Conservation (phyloP, 441 rosid species). For the Omphalea diandra region DNA sequence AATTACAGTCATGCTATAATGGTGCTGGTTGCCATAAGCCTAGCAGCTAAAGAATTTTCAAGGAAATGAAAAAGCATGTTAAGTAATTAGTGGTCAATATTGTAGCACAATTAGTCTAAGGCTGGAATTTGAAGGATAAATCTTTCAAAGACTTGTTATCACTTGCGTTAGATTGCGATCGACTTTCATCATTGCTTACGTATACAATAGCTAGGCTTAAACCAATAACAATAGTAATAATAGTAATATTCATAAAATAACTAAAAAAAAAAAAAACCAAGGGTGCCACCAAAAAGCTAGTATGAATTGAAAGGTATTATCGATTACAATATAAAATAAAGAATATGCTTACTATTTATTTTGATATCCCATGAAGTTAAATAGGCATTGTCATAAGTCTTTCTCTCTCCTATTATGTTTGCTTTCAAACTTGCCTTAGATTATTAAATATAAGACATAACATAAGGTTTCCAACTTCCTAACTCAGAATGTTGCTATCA, state of each 20-base stretch:
- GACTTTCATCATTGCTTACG: constrained; percentile 51
- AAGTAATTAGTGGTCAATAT: constrained; percentile 26
- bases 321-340: neutral
- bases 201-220: constrained; percentile 4
- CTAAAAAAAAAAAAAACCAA: neutral
- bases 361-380: neutral
- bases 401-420: constrained; percentile 1
- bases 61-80: no score
- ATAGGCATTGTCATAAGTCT: neutral
- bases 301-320: constrained; percentile 12
- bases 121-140: neutral
- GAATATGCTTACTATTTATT: neutral
- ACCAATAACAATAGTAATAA: no score
- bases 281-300: constrained; percentile 13
- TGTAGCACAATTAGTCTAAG: constrained; percentile 22
- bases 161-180: constrained; percentile 24
- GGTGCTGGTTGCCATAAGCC: no score
- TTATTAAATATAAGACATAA: neutral
- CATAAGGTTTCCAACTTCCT: neutral
- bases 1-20: no score
- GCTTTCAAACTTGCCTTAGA: neutral
- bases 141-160: constrained; percentile 21
- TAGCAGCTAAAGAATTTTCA: no score
- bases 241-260: neutral
- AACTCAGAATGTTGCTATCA: constrained; percentile 4